Evolutionary conservation across 441 rosid genomes (phyloP).

Genomic region (Croton setiger): DNA sequence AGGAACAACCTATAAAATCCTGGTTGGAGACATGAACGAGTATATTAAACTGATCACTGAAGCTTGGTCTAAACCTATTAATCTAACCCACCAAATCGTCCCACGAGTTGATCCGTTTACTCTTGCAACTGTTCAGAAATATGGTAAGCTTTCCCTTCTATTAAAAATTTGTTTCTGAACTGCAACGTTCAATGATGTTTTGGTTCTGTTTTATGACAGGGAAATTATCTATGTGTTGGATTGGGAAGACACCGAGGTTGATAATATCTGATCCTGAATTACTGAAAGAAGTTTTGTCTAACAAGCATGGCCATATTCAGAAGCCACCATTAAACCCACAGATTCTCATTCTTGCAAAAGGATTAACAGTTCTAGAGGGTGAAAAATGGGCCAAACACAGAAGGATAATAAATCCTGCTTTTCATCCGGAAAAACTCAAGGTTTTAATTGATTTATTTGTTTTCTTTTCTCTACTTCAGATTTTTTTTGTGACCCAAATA

Average conservation of each 20-base stretch:
- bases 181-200: background rate
- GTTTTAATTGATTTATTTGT: conserved; percentile 12
- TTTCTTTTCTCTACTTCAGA: background rate
- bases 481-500: background rate
- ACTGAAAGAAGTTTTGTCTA: conserved; percentile 37
- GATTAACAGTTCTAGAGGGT: conserved; percentile 40
- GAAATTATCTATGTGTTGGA: conserved; percentile 33
- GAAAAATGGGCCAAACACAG: conserved; percentile 46
- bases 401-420: conserved; percentile 42
- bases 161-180: too few relatives aligned
- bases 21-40: conserved; percentile 41
- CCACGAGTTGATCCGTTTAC: conserved; percentile 40
- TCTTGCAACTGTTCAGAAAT: conserved; percentile 26
- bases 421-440: conserved; percentile 46
- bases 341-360: conserved; percentile 34
- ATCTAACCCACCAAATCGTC: conserved; percentile 30
- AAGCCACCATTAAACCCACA: conserved; percentile 40
- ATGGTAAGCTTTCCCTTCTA: conserved; percentile 23
- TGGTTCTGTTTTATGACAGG: conserved; percentile 28
- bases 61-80: conserved; percentile 38
- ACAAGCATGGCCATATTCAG: conserved; percentile 42
- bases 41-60: conserved; percentile 25
- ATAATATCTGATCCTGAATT: conserved; percentile 38
- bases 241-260: too few relatives aligned
- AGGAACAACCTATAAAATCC: conserved; percentile 35